These are phyloP conservation scores for Russula foetens DNA, from an alignment of 768 basidiomycete species.

Conservation along the genomic window DNA sequence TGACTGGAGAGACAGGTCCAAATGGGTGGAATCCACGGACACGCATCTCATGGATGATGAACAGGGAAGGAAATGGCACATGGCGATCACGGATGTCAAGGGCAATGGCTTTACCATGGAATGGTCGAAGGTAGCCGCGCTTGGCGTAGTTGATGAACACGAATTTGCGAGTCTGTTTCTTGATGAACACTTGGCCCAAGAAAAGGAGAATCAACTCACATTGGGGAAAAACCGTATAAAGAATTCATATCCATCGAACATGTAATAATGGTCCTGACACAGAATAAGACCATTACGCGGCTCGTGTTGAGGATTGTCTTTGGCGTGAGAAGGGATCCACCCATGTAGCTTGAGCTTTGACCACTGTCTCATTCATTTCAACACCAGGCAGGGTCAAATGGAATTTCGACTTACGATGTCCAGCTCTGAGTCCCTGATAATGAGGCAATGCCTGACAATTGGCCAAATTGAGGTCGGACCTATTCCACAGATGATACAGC, in stretches of 20 bases:
- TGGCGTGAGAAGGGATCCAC: neutral
- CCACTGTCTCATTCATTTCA: neutral
- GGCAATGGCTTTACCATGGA: conserved; percentile 30
- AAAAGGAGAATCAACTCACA: conserved; percentile 16
- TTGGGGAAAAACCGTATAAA: conserved; percentile 26
- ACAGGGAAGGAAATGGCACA: conserved; percentile 28
- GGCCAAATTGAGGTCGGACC: too few relatives aligned
- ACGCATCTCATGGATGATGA: conserved; percentile 34
- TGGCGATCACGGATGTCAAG: conserved; percentile 26
- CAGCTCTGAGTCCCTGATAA: neutral
- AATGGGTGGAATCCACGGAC: conserved; percentile 29
- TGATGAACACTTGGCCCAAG: neutral
- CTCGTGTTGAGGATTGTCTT: neutral
- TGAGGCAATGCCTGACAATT: neutral
- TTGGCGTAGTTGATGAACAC: conserved; percentile 29
- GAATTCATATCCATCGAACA: conserved; percentile 21
- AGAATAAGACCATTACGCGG: neutral
- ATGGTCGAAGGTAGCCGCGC: conserved; percentile 9
- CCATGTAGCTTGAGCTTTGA: neutral
- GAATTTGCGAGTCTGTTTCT: conserved; percentile 20
- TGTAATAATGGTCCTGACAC: conserved; percentile 3
- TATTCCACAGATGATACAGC: conserved; percentile 7
- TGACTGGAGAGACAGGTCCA: conserved; percentile 13
- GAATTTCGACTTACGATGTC: neutral
- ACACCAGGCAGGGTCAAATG: neutral